Evolutionary conservation across 441 rosid species (phyloP).

Genomic region (Syzygium malaccense): DNA sequence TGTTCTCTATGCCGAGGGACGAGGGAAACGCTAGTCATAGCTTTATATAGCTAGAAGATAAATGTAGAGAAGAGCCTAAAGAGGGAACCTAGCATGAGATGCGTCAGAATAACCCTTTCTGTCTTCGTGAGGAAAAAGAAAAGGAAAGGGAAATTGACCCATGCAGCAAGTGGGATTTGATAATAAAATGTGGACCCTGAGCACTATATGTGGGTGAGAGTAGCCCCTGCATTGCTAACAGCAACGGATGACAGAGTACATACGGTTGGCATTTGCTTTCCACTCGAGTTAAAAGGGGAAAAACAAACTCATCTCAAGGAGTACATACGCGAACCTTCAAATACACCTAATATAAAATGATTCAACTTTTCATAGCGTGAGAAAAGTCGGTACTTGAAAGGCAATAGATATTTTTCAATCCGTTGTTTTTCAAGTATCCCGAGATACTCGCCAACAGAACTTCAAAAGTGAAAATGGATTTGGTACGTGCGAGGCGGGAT

Average conservation of each 20-base stretch:
- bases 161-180: conserved; percentile 7
- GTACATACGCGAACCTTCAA: not conserved
- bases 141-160: not conserved
- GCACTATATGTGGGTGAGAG: conserved; percentile 35
- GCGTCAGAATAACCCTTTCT: not conserved
- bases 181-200: conserved; percentile 15
- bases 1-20: not conserved
- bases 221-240: not conserved
- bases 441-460: not conserved
- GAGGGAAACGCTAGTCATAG: not conserved
- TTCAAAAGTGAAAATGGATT: not conserved
- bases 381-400: not conserved
- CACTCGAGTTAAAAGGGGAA: not conserved
- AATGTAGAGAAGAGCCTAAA: not conserved
- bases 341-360: not conserved
- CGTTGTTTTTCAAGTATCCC: not conserved
- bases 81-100: not conserved
- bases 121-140: not conserved
- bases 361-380: not conserved
- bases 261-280: not conserved
- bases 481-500: not conserved
- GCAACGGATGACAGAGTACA: not conserved
- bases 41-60: not conserved
- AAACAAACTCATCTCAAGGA: not conserved
- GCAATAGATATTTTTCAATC: not conserved